A percentile compares a stretch with the other conserved stretches of the same genome.
Evolutionary conservation across 257 asterid species (phyloP).

Genomic region (Voacanga thouarsii): DNA sequence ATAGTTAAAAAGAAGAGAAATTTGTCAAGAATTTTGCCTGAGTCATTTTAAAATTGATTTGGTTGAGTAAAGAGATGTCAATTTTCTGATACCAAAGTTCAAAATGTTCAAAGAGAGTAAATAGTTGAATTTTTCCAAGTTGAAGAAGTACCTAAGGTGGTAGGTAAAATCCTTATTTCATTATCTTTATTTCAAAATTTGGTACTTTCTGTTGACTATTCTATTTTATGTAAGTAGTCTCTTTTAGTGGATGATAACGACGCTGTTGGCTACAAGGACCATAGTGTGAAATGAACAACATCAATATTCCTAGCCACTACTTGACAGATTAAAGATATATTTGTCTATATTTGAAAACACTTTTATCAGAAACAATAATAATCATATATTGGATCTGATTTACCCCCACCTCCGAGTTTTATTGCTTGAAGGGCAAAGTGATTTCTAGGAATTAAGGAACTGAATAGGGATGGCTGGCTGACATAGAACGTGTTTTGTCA

Average conservation of each 20-base stretch:
- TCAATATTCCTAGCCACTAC: neutral
- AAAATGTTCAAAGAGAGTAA: neutral
- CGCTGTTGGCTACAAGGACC: neutral
- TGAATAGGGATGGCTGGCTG: neutral
- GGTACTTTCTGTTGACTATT: neutral
- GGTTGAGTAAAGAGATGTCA: neutral
- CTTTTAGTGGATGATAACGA: neutral
- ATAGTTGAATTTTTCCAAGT: neutral
- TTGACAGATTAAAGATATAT: neutral
- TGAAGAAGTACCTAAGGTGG: neutral
- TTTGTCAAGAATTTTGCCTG: neutral
- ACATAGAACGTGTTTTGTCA: neutral
- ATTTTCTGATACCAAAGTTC: neutral
- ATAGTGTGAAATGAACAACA: neutral
- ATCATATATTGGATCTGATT: neutral
- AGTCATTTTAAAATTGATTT: neutral
- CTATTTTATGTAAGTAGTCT: neutral
- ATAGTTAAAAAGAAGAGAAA: neutral
- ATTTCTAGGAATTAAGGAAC: neutral
- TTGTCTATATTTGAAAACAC: neutral
- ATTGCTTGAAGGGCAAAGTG: neutral
- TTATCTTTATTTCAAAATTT: neutral
- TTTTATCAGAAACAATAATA: neutral
- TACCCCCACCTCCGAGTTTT: neutral
- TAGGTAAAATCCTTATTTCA: neutral